Evolutionary conservation across 2,329 filamentous ascomycete genomes (phyloP).

Genomic region (Zasmidium citrigriseum): DNA sequence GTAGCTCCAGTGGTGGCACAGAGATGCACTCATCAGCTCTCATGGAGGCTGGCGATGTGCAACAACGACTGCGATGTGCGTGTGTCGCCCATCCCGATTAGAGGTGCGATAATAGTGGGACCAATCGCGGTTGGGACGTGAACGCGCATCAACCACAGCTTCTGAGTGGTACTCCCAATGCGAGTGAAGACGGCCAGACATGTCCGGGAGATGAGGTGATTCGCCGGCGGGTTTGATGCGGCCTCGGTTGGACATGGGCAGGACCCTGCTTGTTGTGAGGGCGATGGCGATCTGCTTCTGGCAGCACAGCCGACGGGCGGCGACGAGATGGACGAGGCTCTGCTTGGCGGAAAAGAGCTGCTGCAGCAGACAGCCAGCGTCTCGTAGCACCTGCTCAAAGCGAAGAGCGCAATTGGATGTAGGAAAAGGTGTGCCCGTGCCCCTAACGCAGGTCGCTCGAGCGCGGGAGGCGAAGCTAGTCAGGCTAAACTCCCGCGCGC

Average conservation of each 20-base stretch:
- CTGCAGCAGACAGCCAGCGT: too few relatives aligned
- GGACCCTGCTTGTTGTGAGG: background rate
- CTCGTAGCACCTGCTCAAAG: slow-evolving; percentile 4
- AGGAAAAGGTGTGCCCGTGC: background rate
- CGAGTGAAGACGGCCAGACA: background rate
- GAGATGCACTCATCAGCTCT: background rate
- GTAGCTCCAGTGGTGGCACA: background rate
- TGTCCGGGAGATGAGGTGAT: background rate
- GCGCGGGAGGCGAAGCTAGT: slow-evolving; percentile 3
- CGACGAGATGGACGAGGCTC: background rate
- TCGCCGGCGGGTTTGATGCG: background rate
- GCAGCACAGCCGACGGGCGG: slow-evolving; percentile 9
- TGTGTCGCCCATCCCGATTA: slow-evolving; percentile 1
- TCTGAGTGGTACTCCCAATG: too few relatives aligned
- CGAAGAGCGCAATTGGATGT: background rate
- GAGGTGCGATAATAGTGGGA: background rate
- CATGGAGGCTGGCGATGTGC: background rate
- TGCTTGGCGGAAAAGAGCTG: background rate
- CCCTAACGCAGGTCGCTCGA: slow-evolving; percentile 2
- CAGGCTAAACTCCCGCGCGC: background rate
- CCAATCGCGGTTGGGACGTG: background rate
- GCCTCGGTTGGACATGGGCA: slow-evolving; percentile 1
- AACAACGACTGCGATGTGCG: background rate
- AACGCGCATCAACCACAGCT: background rate
- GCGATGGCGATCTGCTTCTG: background rate